Base-by-base conservation (phyloP, 1,139 yeast genomes). In the Diutina siamensis region DNA sequence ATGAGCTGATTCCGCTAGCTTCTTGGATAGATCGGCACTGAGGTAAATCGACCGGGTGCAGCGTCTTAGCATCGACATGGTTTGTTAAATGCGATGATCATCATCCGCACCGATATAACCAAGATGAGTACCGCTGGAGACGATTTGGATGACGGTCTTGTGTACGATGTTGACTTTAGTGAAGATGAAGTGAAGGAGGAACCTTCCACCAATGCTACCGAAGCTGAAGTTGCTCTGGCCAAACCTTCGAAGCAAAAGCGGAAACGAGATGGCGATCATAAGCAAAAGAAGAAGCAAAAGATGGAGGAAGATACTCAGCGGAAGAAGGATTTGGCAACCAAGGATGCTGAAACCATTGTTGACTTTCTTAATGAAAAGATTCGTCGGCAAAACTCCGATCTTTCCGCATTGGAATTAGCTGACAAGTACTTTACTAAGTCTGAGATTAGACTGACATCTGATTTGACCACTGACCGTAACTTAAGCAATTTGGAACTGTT, bases 131-230 rank as follows among this genome's bases (percentile, higher is more conserved):
- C 40, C 22, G 40, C 40, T 10, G 72, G 60, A 8, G 89, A 83
- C 56, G 87, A 80, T 49, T 64, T 82, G 44, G 84, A 80, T 46
- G 89, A 82, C 57, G 86, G 84, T 1, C 67, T 82, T 42, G 81
- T 67, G 15, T 80, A 79, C 55, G 68, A 68, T 1, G 67, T 72
- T 28, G 80, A 71, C 20, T 59, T 64, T 44, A 51, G 57, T 4
- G 57, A 45, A 4, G 15, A 25, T 25, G 52, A 33, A 35, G 52
- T 22, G 42, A 44, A 20, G 5, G 42, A n/a, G 7, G 25, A 40
- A 38, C 36, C 7, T 7, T 7, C 9, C 28, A 25, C 7, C 7
- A 34, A 25, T 38, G 18, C 27, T 4, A 27, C 45, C 10, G 41
- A 41, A 15, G 33, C 42, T 17, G 32, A 38, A 15, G 41, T 35